Evolutionary conservation across 768 basidiomycete species (phyloP).

Genomic region (Suillus placidus): DNA sequence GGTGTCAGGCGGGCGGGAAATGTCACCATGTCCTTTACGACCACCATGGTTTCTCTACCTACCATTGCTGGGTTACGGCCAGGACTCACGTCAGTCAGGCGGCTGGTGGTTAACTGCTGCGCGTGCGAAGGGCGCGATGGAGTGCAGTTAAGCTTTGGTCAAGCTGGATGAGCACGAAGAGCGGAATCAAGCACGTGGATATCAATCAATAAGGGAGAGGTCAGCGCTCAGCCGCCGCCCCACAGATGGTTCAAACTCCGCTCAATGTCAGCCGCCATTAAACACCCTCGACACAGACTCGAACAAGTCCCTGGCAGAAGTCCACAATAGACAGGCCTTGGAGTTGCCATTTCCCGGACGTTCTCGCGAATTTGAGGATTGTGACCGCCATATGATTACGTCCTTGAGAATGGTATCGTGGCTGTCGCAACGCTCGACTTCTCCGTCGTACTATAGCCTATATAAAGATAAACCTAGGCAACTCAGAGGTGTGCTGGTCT

Average conservation of each 20-base stretch:
- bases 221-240: too few relatives aligned
- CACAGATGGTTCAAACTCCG: too few relatives aligned
- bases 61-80: background rate
- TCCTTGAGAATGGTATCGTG: background rate
- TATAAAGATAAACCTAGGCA: background rate
- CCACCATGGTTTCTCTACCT: background rate
- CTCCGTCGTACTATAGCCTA: background rate
- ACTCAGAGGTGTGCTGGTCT: background rate
- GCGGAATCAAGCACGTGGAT: background rate
- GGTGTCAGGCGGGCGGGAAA: too few relatives aligned
- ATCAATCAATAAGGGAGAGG: background rate
- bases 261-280: too few relatives aligned
- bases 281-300: background rate
- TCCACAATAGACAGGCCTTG: background rate
- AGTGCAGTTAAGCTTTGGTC: too few relatives aligned
- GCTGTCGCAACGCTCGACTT: background rate
- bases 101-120: background rate
- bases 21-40: too few relatives aligned
- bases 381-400: background rate
- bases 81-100: background rate
- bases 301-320: background rate
- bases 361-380: background rate
- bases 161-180: background rate
- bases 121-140: background rate
- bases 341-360: background rate